phyloP scores from a whole-genome alignment of 2,329 filamentous ascomycete species.

The Aureobasidium sp. region DNA sequence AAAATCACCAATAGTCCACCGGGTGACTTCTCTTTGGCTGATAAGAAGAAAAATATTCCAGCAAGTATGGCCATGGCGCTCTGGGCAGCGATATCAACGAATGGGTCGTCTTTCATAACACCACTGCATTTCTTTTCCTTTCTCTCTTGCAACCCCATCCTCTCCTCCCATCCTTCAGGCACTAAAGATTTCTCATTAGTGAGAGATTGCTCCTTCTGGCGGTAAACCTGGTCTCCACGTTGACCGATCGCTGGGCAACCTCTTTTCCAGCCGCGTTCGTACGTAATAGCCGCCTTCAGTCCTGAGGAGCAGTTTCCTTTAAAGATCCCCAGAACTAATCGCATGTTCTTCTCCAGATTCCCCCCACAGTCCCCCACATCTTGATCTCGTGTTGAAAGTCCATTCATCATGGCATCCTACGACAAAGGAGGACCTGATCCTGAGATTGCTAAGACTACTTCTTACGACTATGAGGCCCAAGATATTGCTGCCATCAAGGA shows the following conservation, averaged over 20 bases:
- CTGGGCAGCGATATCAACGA: constrained; percentile 10
- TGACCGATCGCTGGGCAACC: constrained; percentile 1
- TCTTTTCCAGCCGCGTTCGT: background rate
- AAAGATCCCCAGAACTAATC: constrained; percentile 8
- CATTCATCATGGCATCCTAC: constrained; percentile 2
- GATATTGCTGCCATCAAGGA: constrained; percentile 5
- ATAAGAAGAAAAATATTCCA: constrained; percentile 3
- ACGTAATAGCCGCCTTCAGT: constrained; percentile 1
- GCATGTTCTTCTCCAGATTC: constrained; percentile 9
- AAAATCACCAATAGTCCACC: constrained; percentile 3
- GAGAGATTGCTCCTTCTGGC: constrained; percentile 14
- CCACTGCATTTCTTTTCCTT: background rate
- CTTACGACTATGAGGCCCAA: background rate
- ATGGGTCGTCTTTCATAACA: background rate
- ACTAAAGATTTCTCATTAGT: constrained; percentile 9
- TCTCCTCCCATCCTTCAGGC: background rate
- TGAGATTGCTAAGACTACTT: constrained; percentile 7
- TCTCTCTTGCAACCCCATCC: background rate
- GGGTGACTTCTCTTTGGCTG: background rate
- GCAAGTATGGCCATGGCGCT: background rate
- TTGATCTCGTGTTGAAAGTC: background rate
- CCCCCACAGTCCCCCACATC: constrained; percentile 3
- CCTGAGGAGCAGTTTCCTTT: background rate
- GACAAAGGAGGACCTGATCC: constrained; percentile 9
- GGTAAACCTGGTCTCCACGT: background rate